Conservation (phyloP, 2,329 filamentous ascomycete genomes). For the Ophiostoma australiae region DNA sequence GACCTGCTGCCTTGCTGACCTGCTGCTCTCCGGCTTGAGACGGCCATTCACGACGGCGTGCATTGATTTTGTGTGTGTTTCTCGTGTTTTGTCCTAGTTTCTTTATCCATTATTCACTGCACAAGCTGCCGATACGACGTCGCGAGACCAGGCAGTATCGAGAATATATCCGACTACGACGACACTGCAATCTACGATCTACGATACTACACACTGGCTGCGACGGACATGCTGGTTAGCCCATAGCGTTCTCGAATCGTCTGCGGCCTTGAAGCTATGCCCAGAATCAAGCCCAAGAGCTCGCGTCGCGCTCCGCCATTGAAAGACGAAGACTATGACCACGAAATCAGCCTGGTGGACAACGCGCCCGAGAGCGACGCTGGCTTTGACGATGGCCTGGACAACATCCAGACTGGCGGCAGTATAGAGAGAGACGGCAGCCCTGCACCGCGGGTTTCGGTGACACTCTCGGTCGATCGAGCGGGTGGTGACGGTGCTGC, state of each 20-base stretch:
- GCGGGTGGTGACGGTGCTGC: neutral
- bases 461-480: neutral
- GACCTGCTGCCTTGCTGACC: neutral
- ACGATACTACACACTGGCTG: neutral
- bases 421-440: neutral
- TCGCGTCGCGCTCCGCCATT: constrained; percentile 53
- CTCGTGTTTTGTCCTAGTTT: neutral
- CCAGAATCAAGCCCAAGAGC: constrained; percentile 40
- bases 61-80: neutral
- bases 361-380: constrained; percentile 33
- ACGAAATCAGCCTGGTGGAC: constrained; percentile 67
- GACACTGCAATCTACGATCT: neutral
- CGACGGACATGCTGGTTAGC: constrained; percentile 2
- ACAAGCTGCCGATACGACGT: neutral
- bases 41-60: neutral
- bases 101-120: neutral
- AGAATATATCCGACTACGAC: neutral
- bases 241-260: constrained; percentile 18
- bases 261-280: constrained; percentile 32
- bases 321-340: constrained; percentile 60
- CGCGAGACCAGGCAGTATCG: neutral
- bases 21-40: neutral
- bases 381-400: neutral
- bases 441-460: neutral
- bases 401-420: neutral